Conservation (phyloP, 2,329 filamentous ascomycete species). For the Stachybotrys echinatus region DNA sequence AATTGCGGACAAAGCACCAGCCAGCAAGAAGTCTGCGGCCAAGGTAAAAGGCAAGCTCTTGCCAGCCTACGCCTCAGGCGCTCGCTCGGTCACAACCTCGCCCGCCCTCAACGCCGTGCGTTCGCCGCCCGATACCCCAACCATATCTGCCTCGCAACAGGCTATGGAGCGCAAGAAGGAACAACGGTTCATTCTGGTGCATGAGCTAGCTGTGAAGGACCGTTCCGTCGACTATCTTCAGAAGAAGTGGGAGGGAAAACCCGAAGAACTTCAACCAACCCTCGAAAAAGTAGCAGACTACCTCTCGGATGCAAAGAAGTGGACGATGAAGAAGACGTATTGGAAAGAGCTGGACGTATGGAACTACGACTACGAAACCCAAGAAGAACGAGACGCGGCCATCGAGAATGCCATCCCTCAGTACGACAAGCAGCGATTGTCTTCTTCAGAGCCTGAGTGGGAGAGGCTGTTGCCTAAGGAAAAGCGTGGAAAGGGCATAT, state of each 20-base stretch:
- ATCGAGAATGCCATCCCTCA: constrained; percentile 56
- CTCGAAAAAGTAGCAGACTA: constrained; percentile 55
- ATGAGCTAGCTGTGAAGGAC: constrained; percentile 53
- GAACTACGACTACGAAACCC: constrained; percentile 50
- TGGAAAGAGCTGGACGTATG: constrained; percentile 63
- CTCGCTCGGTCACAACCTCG: constrained; percentile 43
- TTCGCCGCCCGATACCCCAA: constrained; percentile 48
- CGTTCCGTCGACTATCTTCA: constrained; percentile 43
- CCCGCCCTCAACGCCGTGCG: constrained; percentile 49
- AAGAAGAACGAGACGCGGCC: constrained; percentile 51
- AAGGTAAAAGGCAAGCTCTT: constrained; percentile 39
- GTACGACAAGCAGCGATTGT: constrained; percentile 55
- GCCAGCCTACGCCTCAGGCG: constrained; percentile 30
- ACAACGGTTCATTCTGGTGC: constrained; percentile 48
- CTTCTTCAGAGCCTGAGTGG: constrained; percentile 53
- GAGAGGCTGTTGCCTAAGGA: constrained; percentile 52
- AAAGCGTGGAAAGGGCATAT: constrained; percentile 54
- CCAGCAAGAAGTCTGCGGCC: constrained; percentile 21
- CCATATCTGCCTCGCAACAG: constrained; percentile 45
- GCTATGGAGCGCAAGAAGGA: constrained; percentile 49
- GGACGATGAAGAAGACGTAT: constrained; percentile 49
- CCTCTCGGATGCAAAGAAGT: constrained; percentile 42
- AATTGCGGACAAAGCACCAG: constrained; percentile 26
- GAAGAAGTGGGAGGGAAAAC: constrained; percentile 44
- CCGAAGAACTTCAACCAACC: constrained; percentile 47